Percentiles rank a stretch among this genome's conserved stretches.
Evolutionary conservation across 176 grass and related monocot genomes (phyloP).

Genomic region (Otatea glauca): DNA sequence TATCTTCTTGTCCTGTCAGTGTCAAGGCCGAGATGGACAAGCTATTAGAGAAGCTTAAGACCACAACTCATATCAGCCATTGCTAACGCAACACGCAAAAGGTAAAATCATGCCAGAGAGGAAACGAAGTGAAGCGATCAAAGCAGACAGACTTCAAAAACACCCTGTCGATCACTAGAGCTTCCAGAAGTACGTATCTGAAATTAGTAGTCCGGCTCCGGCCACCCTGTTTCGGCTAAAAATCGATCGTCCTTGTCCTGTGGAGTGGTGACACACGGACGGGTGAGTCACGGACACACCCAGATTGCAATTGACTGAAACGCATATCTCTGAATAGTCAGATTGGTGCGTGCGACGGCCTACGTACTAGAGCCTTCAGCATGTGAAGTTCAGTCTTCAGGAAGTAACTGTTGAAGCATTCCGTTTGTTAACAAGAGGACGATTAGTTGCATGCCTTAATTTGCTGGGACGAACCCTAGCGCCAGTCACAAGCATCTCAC

Average conservation of each 20-base stretch:
- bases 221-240: not conserved
- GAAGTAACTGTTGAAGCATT: no score
- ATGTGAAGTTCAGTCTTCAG: not conserved
- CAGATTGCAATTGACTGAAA: not conserved
- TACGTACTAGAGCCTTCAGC: no score
- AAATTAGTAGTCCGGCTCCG: not conserved
- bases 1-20: not conserved
- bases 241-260: not conserved
- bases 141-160: not conserved
- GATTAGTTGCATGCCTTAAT: not conserved
- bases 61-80: not conserved
- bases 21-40: constrained; percentile 2
- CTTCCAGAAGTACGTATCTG: not conserved
- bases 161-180: no score
- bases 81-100: constrained; percentile 19
- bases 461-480: not conserved
- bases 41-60: not conserved
- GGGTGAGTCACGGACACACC: constrained; percentile 18
- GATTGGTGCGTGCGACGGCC: not conserved
- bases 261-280: not conserved
- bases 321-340: not conserved
- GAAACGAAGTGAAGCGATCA: not conserved
- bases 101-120: not conserved
- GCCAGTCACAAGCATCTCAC: no score
- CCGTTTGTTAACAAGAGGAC: no score